phyloP scores from a whole-genome alignment of 164 flowering plant species.

The Annona cherimola region DNA sequence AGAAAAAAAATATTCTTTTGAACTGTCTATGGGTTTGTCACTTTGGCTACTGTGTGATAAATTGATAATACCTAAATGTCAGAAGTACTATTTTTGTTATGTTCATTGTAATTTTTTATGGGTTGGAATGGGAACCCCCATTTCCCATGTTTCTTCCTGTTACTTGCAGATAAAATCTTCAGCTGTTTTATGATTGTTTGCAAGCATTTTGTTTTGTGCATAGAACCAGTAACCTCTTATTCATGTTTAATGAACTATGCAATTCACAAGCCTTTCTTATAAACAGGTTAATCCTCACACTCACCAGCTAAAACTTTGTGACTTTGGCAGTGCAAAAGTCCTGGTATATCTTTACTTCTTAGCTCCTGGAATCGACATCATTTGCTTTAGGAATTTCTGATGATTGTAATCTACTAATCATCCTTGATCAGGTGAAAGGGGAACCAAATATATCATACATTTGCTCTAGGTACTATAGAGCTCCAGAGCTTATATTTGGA shows the following conservation, averaged over 20 bases:
- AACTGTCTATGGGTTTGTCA: neutral
- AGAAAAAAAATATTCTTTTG: neutral
- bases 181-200: neutral
- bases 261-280: neutral
- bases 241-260: neutral
- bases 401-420: neutral
- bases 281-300: constrained; percentile 60
- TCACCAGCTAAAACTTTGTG: constrained; percentile 59
- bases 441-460: constrained; percentile 63
- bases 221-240: neutral
- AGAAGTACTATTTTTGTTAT: neutral
- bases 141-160: neutral
- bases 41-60: neutral
- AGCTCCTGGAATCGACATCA: neutral
- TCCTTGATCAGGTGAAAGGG: constrained; percentile 39
- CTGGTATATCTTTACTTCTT: constrained; percentile 30
- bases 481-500: constrained; percentile 69
- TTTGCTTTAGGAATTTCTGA: neutral
- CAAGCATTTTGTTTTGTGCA: neutral
- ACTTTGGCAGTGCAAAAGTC: constrained; percentile 68
- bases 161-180: neutral
- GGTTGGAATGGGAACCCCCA: no score
- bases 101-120: no score
- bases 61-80: neutral
- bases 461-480: constrained; percentile 63